Evolutionary conservation across 306 rosid genomes (phyloP), one percentile per base, ranked within the genome.

Genomic region (Adenanthera pavonina): DNA sequence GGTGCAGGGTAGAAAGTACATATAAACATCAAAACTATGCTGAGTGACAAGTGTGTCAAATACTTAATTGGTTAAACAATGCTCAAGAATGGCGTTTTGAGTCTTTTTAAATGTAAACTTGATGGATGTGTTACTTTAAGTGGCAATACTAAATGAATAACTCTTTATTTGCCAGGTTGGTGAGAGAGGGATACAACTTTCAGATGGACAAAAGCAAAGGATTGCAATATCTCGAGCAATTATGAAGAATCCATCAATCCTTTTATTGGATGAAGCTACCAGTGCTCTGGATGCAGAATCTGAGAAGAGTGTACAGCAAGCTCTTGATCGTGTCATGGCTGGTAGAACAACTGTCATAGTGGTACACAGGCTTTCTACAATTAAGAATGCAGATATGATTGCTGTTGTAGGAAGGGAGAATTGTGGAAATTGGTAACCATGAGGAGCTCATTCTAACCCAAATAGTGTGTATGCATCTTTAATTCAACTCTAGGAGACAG

Each of bases 131-230:
- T 67, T 41, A 46, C 71, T 12, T 35, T 51, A 56, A 83, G 59
- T 15, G 59, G 78, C 71, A 67, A 85, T 56, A 19, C 62, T 68
- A 48, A 33, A 46, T 40, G 14, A 33, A 69, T 82, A 46, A 25
- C n/a, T n/a, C 40, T 57, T 9, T 69, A 15, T 75, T 85, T 77
- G 81, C 34, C 74, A 95, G 99, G 99, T 95, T 85, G 99, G 99
- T 25, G 99, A 95, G 85, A 93, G 99, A 85, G 99, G 99, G 52
- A 91, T 95, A 84, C 99, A 95, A 81, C 80, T 93, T 49, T 95
- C 99, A 15, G 99, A 98, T 40, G 99, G 99, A 76, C 98, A 95
- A 74, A 93, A 93, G 86, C 99, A 95, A 80, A 88, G 99, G 86
- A 93, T 95, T 73, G 99, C 99, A 36, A 92, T 95, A 80, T 87